Evolutionary conservation across 2,329 filamentous ascomycete species (phyloP).

Genomic region (Tolypocladium tundrense): DNA sequence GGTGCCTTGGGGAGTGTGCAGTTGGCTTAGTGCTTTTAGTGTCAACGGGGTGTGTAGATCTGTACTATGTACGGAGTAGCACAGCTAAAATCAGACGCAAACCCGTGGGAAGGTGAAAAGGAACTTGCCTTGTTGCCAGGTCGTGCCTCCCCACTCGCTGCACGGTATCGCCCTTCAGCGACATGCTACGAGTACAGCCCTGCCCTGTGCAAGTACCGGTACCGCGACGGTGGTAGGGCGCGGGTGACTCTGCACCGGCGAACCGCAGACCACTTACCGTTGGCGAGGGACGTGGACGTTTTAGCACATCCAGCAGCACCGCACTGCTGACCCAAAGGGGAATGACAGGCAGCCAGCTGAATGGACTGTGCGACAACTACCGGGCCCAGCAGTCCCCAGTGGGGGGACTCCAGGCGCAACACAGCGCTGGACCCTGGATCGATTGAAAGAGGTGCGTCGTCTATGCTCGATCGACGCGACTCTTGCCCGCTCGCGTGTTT

Average conservation of each 20-base stretch:
- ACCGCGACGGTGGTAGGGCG: neutral
- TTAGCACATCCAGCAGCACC: neutral
- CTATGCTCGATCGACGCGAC: neutral
- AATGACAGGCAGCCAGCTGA: constrained; percentile 1
- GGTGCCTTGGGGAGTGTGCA: neutral
- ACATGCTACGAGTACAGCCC: neutral
- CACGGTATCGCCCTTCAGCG: neutral
- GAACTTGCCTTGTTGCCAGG: neutral
- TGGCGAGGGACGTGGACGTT: neutral
- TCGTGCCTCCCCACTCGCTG: neutral
- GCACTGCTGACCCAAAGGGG: neutral
- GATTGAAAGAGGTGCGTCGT: neutral
- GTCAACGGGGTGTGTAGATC: neutral
- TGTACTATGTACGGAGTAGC: neutral
- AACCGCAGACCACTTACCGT: neutral
- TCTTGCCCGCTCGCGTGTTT: neutral
- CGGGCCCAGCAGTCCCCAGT: neutral
- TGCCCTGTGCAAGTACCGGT: neutral
- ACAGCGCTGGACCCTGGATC: neutral
- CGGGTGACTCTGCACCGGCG: neutral
- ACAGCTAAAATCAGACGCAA: neutral
- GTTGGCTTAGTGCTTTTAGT: neutral
- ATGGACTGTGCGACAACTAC: neutral
- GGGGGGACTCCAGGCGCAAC: neutral
- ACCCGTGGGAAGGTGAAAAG: neutral